A percentile compares a stretch with the other conserved stretches of the same genome.
Evolutionary conservation across 805 yeast species (phyloP).

Genomic region (Ogataea trehalophila): DNA sequence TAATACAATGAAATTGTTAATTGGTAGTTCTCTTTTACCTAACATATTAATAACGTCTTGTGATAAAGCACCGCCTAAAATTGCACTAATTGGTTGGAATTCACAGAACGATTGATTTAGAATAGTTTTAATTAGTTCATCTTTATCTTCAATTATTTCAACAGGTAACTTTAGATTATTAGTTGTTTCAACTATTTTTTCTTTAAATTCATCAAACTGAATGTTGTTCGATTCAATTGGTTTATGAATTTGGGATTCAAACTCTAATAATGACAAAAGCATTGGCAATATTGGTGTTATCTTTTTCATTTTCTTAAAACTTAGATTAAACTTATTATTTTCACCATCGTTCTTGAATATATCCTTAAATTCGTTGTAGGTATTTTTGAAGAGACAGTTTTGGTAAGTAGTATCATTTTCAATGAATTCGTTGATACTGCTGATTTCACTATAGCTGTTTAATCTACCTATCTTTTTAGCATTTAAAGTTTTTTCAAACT

Average conservation of each 20-base stretch:
- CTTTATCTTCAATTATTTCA: constrained; percentile 33
- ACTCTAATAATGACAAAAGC: constrained; percentile 53
- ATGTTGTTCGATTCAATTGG: constrained; percentile 23
- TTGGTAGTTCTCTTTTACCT: constrained; percentile 71
- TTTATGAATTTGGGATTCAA: constrained; percentile 17
- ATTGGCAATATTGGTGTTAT: constrained; percentile 56
- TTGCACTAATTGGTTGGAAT: constrained; percentile 78
- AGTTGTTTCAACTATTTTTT: constrained; percentile 29
- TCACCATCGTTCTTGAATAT: constrained; percentile 32
- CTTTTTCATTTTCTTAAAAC: constrained; percentile 38
- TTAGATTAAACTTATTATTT: constrained; percentile 23
- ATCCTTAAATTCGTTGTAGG: constrained; percentile 33
- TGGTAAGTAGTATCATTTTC: constrained; percentile 35
- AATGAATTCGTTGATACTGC: constrained; percentile 33
- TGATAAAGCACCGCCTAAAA: constrained; percentile 83
- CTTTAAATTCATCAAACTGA: constrained; percentile 26
- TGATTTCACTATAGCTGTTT: constrained; percentile 38
- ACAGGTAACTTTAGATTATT: constrained; percentile 41
- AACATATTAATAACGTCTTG: constrained; percentile 86
- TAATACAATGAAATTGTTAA: constrained; percentile 73
- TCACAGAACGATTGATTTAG: constrained; percentile 54
- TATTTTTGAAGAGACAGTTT: constrained; percentile 33
- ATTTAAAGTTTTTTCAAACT: constrained; percentile 26
- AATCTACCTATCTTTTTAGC: constrained; percentile 46
- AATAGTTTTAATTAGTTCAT: constrained; percentile 35